These are phyloP conservation scores for Heliamphora exappendiculata DNA, from an alignment of 148 eudicot species.

Conservation along the genomic window DNA sequence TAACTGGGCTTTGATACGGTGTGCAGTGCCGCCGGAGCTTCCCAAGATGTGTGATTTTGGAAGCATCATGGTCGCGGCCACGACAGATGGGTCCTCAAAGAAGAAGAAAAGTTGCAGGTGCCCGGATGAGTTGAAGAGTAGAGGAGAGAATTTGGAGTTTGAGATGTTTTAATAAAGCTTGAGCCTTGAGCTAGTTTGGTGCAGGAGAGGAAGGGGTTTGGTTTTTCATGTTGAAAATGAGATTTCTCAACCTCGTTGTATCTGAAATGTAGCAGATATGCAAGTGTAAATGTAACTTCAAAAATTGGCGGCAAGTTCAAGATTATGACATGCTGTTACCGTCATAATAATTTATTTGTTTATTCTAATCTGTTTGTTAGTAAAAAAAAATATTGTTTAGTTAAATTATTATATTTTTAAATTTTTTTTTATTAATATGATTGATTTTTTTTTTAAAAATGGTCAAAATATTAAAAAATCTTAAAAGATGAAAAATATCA, in stretches of 20 bases:
- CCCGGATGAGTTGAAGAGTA: slow-evolving; percentile 11
- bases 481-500: not conserved
- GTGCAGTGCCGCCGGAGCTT: slow-evolving; percentile 67
- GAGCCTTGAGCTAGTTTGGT: not conserved
- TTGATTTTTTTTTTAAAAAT: too few species aligned
- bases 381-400: too few species aligned
- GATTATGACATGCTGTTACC: not conserved
- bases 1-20: slow-evolving; percentile 77
- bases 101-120: slow-evolving; percentile 18
- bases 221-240: slow-evolving; percentile 3
- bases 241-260: slow-evolving; percentile 6
- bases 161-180: slow-evolving; percentile 63
- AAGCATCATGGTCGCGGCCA: slow-evolving; percentile 4
- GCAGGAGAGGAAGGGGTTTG: not conserved
- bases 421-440: too few species aligned
- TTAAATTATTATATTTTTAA: too few species aligned
- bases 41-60: slow-evolving; percentile 35
- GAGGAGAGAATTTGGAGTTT: slow-evolving; percentile 36
- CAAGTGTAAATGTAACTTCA: slow-evolving; percentile 9
- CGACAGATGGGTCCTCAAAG: slow-evolving; percentile 11
- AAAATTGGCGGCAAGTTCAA: slow-evolving; percentile 1
- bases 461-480: too few species aligned
- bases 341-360: too few species aligned
- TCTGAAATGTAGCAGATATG: slow-evolving; percentile 1
- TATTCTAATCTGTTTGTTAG: too few species aligned